These are phyloP conservation scores for Claviceps citrina DNA, from an alignment of 2,329 filamentous ascomycete genomes.

Conservation along the genomic window DNA sequence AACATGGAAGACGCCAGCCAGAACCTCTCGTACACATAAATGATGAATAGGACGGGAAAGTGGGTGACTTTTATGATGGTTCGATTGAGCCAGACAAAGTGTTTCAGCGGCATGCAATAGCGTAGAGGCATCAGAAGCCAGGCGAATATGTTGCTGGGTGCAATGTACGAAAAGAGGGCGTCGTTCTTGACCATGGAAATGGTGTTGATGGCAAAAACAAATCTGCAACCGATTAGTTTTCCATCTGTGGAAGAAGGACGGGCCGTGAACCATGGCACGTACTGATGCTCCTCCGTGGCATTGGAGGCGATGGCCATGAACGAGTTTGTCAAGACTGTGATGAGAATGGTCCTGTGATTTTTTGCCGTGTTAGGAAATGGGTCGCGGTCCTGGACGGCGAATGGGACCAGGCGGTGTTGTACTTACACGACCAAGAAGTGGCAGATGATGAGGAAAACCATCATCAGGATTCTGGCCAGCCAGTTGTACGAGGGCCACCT, in stretches of 20 bases:
- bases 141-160: constrained; percentile 78
- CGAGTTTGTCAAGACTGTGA: constrained; percentile 90
- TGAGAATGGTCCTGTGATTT: constrained; percentile 57
- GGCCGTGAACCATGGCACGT: constrained; percentile 12
- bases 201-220: constrained; percentile 89
- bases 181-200: constrained; percentile 99
- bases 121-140: constrained; percentile 77
- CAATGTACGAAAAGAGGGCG: constrained; percentile 82
- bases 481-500: constrained; percentile 60
- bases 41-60: constrained; percentile 70
- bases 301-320: constrained; percentile 94
- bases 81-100: constrained; percentile 78
- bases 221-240: constrained; percentile 27
- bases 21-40: constrained; percentile 74
- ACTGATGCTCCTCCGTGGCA: constrained; percentile 77
- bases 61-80: constrained; percentile 83
- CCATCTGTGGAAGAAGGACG: constrained; percentile 1
- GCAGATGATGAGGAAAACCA: constrained; percentile 79
- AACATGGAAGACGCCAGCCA: constrained; percentile 63
- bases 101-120: constrained; percentile 62
- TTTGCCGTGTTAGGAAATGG: neutral
- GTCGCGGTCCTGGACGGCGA: too few species aligned
- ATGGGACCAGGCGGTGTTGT: too few species aligned
- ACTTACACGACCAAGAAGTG: constrained; percentile 76
- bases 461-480: constrained; percentile 60